Evolutionary conservation across 2,329 filamentous ascomycete species (phyloP).

Genomic region (Aspergillus quadricinctus): DNA sequence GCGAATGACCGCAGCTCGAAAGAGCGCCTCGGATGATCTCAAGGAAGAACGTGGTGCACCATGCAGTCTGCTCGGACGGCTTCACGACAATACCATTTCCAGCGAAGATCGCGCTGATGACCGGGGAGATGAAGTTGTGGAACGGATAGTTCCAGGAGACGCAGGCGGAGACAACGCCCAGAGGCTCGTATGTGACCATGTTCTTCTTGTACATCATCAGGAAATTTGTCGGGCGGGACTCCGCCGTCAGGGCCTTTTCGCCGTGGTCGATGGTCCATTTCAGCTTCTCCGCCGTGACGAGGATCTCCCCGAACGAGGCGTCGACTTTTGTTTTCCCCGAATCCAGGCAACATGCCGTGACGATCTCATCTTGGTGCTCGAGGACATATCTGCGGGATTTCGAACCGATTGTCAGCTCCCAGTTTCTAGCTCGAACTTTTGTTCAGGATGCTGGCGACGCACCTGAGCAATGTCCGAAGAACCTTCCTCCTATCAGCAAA

Average conservation of each 20-base stretch:
- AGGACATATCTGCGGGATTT: conserved; percentile 59
- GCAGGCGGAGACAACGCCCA: conserved; percentile 86
- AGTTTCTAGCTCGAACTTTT: not conserved
- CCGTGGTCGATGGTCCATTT: conserved; percentile 92
- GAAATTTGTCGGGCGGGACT: conserved; percentile 76
- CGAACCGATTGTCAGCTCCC: not conserved
- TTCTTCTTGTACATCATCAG: conserved; percentile 96
- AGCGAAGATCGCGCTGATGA: conserved; percentile 85
- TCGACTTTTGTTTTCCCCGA: conserved; percentile 96
- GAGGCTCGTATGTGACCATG: conserved; percentile 81
- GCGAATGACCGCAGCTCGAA: conserved; percentile 73
- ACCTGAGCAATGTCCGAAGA: conserved; percentile 71
- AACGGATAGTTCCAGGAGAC: conserved; percentile 98
- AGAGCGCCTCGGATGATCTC: conserved; percentile 75
- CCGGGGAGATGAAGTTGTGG: conserved; percentile 87
- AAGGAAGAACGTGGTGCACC: conserved; percentile 81
- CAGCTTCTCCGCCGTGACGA: conserved; percentile 90
- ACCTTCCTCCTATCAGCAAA: conserved; percentile 76
- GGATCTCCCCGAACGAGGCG: conserved; percentile 86
- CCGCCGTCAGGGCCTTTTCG: conserved; percentile 70
- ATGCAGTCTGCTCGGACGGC: conserved; percentile 90
- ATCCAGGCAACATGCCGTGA: conserved; percentile 79
- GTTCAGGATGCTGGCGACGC: conserved; percentile 11
- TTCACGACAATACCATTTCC: conserved; percentile 93
- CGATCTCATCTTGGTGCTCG: conserved; percentile 84